These are phyloP conservation scores for Trichodelitschia bisporula DNA, from an alignment of 495 filamentous ascomycete species.

Conservation along the genomic window DNA sequence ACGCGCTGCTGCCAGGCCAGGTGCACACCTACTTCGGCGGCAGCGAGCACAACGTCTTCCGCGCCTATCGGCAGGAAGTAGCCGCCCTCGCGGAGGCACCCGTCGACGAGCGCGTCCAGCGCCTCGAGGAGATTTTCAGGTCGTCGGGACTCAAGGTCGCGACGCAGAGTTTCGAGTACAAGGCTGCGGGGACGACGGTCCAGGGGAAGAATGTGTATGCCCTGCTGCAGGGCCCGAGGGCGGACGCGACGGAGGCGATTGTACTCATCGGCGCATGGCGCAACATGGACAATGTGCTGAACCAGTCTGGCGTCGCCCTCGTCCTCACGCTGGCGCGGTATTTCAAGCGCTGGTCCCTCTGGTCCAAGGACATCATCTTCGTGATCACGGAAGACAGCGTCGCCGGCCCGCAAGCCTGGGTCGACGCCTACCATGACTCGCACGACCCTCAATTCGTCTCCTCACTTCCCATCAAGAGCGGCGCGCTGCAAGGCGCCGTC, in stretches of 20 bases:
- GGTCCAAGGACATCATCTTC: slow-evolving; percentile 97
- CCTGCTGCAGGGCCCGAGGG: slow-evolving; percentile 79
- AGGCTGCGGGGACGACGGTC: slow-evolving; percentile 37
- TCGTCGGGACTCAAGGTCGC: slow-evolving; percentile 64
- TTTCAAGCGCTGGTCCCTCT: slow-evolving; percentile 91
- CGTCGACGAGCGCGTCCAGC: slow-evolving; percentile 21
- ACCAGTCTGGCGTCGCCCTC: slow-evolving; percentile 67
- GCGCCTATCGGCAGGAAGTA: slow-evolving; percentile 74
- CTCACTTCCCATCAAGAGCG: slow-evolving; percentile 72
- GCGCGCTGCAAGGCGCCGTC: slow-evolving; percentile 75
- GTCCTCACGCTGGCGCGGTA: slow-evolving; percentile 73
- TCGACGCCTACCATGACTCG: slow-evolving; percentile 86
- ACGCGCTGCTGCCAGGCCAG: slow-evolving; percentile 83
- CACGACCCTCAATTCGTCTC: slow-evolving; percentile 41
- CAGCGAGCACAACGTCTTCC: slow-evolving; percentile 84
- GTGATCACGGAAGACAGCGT: slow-evolving; percentile 71
- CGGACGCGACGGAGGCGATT: slow-evolving; percentile 95
- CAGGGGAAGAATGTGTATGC: slow-evolving; percentile 82
- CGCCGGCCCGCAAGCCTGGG: slow-evolving; percentile 85
- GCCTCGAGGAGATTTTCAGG: slow-evolving; percentile 47
- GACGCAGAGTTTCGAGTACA: slow-evolving; percentile 63
- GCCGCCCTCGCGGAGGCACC: slow-evolving; percentile 10
- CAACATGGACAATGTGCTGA: slow-evolving; percentile 57
- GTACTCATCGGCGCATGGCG: slow-evolving; percentile 76
- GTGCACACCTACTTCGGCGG: slow-evolving; percentile 95